Percentiles rank a stretch among this genome's conserved stretches.
phyloP scores from a whole-genome alignment of 176 grass and related monocot genomes.

The Zizania latifolia region DNA sequence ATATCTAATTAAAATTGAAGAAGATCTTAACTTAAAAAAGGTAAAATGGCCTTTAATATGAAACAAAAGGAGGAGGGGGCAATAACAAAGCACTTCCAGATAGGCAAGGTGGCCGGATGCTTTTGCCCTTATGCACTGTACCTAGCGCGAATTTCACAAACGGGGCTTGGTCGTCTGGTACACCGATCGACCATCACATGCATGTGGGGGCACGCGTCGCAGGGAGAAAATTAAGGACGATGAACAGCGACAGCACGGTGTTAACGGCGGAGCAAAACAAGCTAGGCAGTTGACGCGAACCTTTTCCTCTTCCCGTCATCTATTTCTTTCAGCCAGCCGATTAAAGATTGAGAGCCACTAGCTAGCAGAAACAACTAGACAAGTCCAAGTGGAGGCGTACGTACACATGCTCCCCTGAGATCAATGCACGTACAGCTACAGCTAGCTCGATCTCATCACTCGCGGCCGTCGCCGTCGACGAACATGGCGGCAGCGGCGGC shows the following conservation, averaged over 20 bases:
- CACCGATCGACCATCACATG: background rate
- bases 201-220: constrained; percentile 20
- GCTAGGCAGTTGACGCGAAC: constrained; percentile 27
- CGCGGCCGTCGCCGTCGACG: background rate
- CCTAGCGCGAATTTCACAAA: background rate
- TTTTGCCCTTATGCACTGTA: constrained; percentile 6
- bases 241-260: constrained; percentile 13
- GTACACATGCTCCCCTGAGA: background rate
- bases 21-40: too few relatives aligned
- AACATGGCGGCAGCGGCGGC: background rate
- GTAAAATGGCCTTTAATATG: too few relatives aligned
- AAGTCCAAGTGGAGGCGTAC: constrained; percentile 22
- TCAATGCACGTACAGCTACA: background rate
- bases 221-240: background rate
- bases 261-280: constrained; percentile 19
- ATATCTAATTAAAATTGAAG: too few relatives aligned
- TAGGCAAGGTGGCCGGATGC: background rate
- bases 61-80: too few relatives aligned
- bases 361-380: background rate
- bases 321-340: constrained; percentile 17
- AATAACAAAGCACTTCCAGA: background rate
- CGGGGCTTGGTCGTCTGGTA: background rate
- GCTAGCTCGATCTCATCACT: background rate
- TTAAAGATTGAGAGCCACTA: background rate
- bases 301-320: constrained; percentile 28